Base-by-base conservation (phyloP, 164 flowering plant species). In the Vitis labrusca region DNA sequence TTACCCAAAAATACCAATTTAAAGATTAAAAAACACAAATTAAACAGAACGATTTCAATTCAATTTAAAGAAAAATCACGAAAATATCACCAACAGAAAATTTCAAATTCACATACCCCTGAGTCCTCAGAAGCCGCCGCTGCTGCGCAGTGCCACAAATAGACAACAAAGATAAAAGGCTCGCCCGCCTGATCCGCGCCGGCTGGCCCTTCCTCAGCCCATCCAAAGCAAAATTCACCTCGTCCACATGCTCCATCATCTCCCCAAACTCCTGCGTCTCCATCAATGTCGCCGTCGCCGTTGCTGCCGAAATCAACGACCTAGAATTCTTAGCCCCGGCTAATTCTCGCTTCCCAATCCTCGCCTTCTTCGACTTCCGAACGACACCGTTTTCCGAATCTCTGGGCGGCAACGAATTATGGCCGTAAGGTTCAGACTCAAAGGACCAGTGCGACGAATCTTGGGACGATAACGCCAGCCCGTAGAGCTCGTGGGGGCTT, bases 191-290 rank as follows among this genome's bases (percentile, higher is more conserved):
- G 77, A 91, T 80, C 81, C 93, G 76, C 23, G 72, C 64, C 0
- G 85, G 97, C 72, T 87, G 94, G 13, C 86, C 89, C 50, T 74
- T 85, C 80, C 81, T 79, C 59, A 95, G 75, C 74, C 99, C 99
- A 80, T 93, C 98, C 67, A 95, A 65, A 9, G 97, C 99, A 55
- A 91, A 95, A 82, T 90, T 84, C 52, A 93, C 93, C 85, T 95
- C 98, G 63, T 95, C 99, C 52, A 81, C 88, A 50, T 90, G 91
- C 83, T 95, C 99, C 96, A 91, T 93, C 98, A 93, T 93, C 77
- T 93, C 97, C 71, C 98, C 98, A 54, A 77, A 90, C 77, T 95
- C 99, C 74, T 93, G 99, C 27, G 97, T 88, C 78, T 94, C 99
- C 99, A 94, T 90, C 79, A 92, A 76, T 8, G 97, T 89, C 67